These are phyloP conservation scores for Solanum okadae DNA, from an alignment of 257 asterid genomes.

Conservation along the genomic window DNA sequence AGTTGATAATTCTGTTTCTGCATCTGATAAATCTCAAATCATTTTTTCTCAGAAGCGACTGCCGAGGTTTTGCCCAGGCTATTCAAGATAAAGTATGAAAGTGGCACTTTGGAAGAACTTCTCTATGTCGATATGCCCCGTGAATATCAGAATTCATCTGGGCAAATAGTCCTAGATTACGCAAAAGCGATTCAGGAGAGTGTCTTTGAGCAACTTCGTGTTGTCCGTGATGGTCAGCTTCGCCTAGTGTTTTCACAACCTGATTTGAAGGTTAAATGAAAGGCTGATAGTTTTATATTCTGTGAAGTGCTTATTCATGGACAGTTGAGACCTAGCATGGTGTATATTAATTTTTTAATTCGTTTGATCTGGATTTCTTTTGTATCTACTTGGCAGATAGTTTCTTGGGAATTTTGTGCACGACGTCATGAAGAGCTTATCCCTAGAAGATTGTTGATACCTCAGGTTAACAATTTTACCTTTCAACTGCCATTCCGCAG, in stretches of 20 bases:
- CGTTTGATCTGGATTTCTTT: neutral
- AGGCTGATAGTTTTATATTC: neutral
- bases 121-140: conserved; percentile 96
- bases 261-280: conserved; percentile 67
- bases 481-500: neutral
- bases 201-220: conserved; percentile 92
- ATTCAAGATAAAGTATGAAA: conserved; percentile 80
- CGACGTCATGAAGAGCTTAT: conserved; percentile 94
- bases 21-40: conserved; percentile 8
- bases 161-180: conserved; percentile 86
- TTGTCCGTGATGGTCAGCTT: conserved; percentile 98
- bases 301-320: neutral
- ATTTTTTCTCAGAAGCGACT: conserved; percentile 71
- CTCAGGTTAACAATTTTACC: conserved; percentile 51
- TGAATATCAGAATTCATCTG: conserved; percentile 88
- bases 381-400: conserved; percentile 39
- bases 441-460: conserved; percentile 81
- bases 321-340: neutral
- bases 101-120: conserved; percentile 88
- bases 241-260: conserved; percentile 71
- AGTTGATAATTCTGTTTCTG: neutral
- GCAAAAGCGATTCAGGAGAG: conserved; percentile 97
- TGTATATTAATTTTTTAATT: neutral
- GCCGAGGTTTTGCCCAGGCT: conserved; percentile 89
- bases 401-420: conserved; percentile 99